Evolutionary conservation across 768 basidiomycete species (phyloP), one percentile per base, ranked within the genome.

Genomic region (Floccularia luteovirens): DNA sequence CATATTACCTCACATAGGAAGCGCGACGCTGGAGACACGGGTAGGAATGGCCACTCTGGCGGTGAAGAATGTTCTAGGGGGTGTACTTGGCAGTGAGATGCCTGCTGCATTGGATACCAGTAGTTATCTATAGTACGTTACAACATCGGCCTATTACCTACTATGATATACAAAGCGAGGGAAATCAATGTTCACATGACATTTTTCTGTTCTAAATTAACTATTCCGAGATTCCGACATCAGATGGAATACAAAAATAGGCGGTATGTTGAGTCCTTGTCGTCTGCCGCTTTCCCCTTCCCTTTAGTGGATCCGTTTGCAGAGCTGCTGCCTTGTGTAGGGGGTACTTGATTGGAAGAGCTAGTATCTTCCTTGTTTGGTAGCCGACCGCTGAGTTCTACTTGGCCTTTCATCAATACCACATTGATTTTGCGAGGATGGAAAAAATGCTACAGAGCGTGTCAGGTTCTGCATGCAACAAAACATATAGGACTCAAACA

Each of bases 1-100:
- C 5, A 73, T 94, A 8, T 47, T 99, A 22, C 94, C 94, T 0
- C 94, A 99, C 52, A 81, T 99, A 37, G 96, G 78, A 14, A 90
- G 88, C 47, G 93, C 89, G 2, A 93, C 92, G 12, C 64, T 77
- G 7, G 87, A 96, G 60, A 90, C 91, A 2, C 69, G 92, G 39
- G 57, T 75, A 38, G 82, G 70, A 5, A 96, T 96, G 92, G 89
- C 82, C 1, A 75, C 70, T 2, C 61, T 88, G 24, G 86, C 84
- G 1, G 82, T 71, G 2, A 67, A 75, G 41, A 91, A 90, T 53
- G 50, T 83, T 36, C 53, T 89, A 3, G 77, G 71, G 0, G 85
- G 70, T 4, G 47, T 83, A 1, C 58, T 62, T 17, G 75, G 63
- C 1, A 56, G 62, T 24, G 51, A 53, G 0, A 79, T 88, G 79